phyloP scores from a whole-genome alignment of 2,329 filamentous ascomycete species.

The Colletotrichum sojae region DNA sequence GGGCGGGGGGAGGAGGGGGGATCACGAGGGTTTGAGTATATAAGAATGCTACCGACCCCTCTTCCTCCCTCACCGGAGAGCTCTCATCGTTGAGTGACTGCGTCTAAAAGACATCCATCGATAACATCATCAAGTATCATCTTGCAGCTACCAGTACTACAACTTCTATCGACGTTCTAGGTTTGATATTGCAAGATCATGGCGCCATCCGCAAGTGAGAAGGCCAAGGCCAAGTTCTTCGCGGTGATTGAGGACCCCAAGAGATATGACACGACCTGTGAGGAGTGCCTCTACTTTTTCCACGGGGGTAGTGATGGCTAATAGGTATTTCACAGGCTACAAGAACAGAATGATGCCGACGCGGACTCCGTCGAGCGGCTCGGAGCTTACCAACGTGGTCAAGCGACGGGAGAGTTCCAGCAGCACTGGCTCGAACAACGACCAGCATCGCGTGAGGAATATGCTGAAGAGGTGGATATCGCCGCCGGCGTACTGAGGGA shows the following conservation, averaged over 20 bases:
- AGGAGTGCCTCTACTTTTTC: not conserved
- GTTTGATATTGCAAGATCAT: not conserved
- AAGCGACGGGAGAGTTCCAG: conserved; percentile 29
- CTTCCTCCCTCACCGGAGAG: too few species aligned
- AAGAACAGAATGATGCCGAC: conserved; percentile 35
- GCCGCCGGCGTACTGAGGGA: conserved; percentile 7
- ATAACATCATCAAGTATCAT: too few species aligned
- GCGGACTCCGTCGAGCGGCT: conserved; percentile 32
- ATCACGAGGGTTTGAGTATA: not conserved
- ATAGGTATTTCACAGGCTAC: conserved; percentile 13
- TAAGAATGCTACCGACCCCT: conserved; percentile 24
- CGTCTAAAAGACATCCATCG: not conserved
- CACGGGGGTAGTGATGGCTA: too few species aligned
- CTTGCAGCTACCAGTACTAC: not conserved
- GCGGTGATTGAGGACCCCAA: conserved; percentile 32
- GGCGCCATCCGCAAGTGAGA: conserved; percentile 28
- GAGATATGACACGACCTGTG: conserved; percentile 32
- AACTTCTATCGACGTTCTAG: too few species aligned
- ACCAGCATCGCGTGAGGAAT: conserved; percentile 18
- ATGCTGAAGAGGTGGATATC: conserved; percentile 36
- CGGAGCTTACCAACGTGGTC: conserved; percentile 30
- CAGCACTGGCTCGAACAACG: conserved; percentile 25
- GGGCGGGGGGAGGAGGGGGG: not conserved
- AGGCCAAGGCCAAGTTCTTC: conserved; percentile 36
- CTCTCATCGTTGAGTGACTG: not conserved